Evolutionary conservation across 1,284 basidiomycete genomes (phyloP).

Genomic region (Ceratobasidium sp.): DNA sequence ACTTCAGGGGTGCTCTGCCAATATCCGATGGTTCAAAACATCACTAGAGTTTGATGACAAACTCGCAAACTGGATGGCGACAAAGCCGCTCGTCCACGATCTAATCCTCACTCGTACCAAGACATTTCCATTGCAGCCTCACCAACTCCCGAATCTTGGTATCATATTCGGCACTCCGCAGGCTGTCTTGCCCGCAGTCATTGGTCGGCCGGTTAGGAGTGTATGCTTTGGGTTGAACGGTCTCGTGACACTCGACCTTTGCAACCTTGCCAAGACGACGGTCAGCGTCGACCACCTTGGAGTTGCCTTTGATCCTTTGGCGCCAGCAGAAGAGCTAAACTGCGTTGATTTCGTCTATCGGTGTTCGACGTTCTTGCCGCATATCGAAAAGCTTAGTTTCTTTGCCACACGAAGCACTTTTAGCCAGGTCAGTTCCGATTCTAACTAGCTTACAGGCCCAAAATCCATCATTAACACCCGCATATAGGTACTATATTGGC

Average conservation of each 20-base stretch:
- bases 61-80: constrained; percentile 35
- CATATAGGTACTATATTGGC: constrained; percentile 20
- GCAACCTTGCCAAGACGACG: constrained; percentile 23
- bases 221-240: constrained; percentile 41
- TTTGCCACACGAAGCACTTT: constrained; percentile 41
- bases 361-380: constrained; percentile 18
- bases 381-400: constrained; percentile 34
- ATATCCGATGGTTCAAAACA: constrained; percentile 41
- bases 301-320: constrained; percentile 36
- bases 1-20: constrained; percentile 31
- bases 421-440: constrained; percentile 24
- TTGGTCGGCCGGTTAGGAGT: constrained; percentile 29
- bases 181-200: constrained; percentile 26
- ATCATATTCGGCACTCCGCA: constrained; percentile 39
- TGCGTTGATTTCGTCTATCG: constrained; percentile 32
- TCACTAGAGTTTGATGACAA: constrained; percentile 33
- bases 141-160: constrained; percentile 23
- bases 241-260: constrained; percentile 23
- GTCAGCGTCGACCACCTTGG: constrained; percentile 37
- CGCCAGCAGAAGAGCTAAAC: constrained; percentile 7
- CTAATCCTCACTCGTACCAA: constrained; percentile 41
- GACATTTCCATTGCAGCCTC: constrained; percentile 10
- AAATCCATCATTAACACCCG: background rate
- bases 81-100: constrained; percentile 28
- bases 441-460: background rate